Evolutionary conservation across 352 stramenopile genomes (phyloP).

Genomic region (Thalassiosira exigua): DNA sequence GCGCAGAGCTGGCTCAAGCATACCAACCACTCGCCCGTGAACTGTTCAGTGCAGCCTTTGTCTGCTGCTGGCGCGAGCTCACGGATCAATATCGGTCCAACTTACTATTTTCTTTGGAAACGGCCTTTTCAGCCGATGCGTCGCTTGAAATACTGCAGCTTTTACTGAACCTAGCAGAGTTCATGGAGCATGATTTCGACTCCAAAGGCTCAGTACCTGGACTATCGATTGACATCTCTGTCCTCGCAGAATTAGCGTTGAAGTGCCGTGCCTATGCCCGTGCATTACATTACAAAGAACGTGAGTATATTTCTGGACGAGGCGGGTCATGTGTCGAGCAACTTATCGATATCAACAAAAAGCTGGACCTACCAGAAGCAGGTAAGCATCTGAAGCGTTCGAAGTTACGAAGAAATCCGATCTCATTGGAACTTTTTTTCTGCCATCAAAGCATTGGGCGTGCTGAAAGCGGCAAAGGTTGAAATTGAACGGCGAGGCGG

Average conservation of each 20-base stretch:
- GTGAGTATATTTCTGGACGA: constrained; percentile 89
- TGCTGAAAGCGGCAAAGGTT: constrained; percentile 91
- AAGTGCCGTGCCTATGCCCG: constrained; percentile 98
- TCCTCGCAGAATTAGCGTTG: constrained; percentile 94
- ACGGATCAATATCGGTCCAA: constrained; percentile 92
- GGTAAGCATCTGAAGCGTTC: no score
- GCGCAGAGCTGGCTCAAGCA: constrained; percentile 90
- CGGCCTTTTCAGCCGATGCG: constrained; percentile 90
- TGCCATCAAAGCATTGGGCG: no score
- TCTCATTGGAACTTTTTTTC: no score
- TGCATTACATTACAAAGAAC: constrained; percentile 97
- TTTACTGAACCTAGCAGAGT: constrained; percentile 97
- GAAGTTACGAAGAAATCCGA: no score
- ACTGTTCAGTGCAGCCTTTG: constrained; percentile 98
- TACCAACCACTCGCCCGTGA: constrained; percentile 96
- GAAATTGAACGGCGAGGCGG: constrained; percentile 60
- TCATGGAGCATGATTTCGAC: constrained; percentile 95
- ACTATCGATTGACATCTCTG: constrained; percentile 95
- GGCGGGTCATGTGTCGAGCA: constrained; percentile 94
- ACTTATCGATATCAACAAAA: constrained; percentile 99
- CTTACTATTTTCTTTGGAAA: constrained; percentile 92
- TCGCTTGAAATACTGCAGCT: constrained; percentile 96
- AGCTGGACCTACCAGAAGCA: no score
- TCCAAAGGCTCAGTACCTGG: constrained; percentile 91
- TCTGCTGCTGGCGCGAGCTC: constrained; percentile 98